phyloP scores from a whole-genome alignment of 2,329 filamentous ascomycete genomes.

The Alternaria angustiovoidea region DNA sequence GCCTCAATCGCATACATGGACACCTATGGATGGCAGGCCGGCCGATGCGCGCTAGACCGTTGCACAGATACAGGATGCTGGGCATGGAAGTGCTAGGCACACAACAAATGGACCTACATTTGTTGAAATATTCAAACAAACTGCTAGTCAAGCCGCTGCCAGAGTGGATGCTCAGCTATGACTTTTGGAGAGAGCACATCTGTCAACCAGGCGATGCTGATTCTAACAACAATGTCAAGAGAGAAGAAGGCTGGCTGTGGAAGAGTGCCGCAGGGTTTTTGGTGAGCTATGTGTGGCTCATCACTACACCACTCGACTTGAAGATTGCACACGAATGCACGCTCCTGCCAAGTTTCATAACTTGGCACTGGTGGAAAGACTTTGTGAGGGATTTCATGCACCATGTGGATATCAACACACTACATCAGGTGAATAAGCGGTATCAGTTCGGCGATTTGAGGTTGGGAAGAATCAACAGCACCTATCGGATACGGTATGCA shows the following conservation, averaged over 20 bases:
- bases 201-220: conserved; percentile 24
- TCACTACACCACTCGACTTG: conserved; percentile 44
- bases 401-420: conserved; percentile 40
- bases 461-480: conserved; percentile 47
- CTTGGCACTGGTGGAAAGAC: conserved; percentile 47
- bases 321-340: conserved; percentile 42
- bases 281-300: conserved; percentile 47
- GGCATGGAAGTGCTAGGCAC: conserved; percentile 41
- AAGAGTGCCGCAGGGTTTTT: conserved; percentile 42
- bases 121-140: conserved; percentile 44
- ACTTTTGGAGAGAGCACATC: conserved; percentile 45
- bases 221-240: conserved; percentile 1
- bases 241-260: conserved; percentile 3
- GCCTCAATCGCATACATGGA: conserved; percentile 45
- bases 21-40: conserved; percentile 50
- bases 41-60: conserved; percentile 45
- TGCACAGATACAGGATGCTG: conserved; percentile 49
- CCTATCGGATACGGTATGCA: conserved; percentile 45
- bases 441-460: conserved; percentile 49
- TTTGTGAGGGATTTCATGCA: conserved; percentile 39
- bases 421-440: conserved; percentile 48
- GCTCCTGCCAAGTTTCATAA: conserved; percentile 41
- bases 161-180: conserved; percentile 39
- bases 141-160: conserved; percentile 46
- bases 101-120: conserved; percentile 49